These are phyloP conservation scores for Comarum palustre DNA, from an alignment of 306 rosid species.

Conservation along the genomic window DNA sequence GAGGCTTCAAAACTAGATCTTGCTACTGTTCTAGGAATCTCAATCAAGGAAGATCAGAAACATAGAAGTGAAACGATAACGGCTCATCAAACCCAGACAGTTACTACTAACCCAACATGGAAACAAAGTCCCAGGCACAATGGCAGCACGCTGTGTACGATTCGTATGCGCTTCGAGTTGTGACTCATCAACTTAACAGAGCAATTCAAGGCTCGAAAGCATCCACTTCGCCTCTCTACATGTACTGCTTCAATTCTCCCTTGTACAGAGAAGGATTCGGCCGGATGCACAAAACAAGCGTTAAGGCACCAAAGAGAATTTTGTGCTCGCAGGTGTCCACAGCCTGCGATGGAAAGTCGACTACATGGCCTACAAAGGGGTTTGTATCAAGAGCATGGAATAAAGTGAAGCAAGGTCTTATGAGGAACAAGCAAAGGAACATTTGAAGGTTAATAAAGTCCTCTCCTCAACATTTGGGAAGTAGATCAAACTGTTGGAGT, in stretches of 20 bases:
- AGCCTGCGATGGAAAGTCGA: conserved; percentile 11
- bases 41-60: conserved; percentile 20
- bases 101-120: conserved; percentile 10
- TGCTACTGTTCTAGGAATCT: conserved; percentile 36
- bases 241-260: conserved; percentile 36
- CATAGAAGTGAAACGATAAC: not conserved
- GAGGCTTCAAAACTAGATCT: conserved; percentile 21
- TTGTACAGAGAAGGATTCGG: conserved; percentile 32
- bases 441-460: not conserved
- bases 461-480: not conserved
- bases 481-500: not conserved
- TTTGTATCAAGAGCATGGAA: conserved; percentile 53
- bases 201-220: conserved; percentile 45
- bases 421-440: conserved; percentile 29
- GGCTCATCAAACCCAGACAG: not conserved
- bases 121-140: conserved; percentile 34
- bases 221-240: conserved; percentile 28
- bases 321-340: conserved; percentile 24
- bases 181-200: conserved; percentile 52
- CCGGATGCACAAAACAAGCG: conserved; percentile 28
- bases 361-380: conserved; percentile 25
- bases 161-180: conserved; percentile 51
- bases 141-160: conserved; percentile 58
- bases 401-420: conserved; percentile 51
- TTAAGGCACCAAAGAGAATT: conserved; percentile 34